Percentiles rank a stretch among this genome's conserved stretches.
Evolutionary conservation across 768 basidiomycete species (phyloP).

Genomic region (Russula olivacea): DNA sequence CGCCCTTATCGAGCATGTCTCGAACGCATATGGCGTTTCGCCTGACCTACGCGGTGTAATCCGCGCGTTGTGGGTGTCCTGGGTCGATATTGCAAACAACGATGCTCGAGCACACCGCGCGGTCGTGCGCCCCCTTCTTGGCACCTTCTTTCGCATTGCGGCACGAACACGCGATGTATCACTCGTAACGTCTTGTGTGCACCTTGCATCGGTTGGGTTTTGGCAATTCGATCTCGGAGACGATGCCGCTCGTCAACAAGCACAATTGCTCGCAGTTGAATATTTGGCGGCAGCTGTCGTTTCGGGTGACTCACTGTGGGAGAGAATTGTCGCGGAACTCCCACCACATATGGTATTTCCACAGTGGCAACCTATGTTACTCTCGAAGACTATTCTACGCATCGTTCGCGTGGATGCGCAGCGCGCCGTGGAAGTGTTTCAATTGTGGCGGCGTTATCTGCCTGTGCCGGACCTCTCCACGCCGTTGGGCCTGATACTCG

Average conservation of each 20-base stretch:
- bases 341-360: constrained; percentile 21
- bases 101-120: constrained; percentile 16
- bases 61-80: constrained; percentile 38
- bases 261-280: constrained; percentile 34
- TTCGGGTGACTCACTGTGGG: constrained; percentile 21
- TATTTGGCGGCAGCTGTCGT: constrained; percentile 28
- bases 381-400: constrained; percentile 14
- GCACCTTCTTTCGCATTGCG: constrained; percentile 44
- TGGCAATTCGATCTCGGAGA: constrained; percentile 24
- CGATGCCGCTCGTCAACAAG: constrained; percentile 27
- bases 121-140: constrained; percentile 34
- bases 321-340: constrained; percentile 20
- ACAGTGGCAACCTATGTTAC: constrained; percentile 23
- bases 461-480: constrained; percentile 17
- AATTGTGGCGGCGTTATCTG: constrained; percentile 19
- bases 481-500: constrained; percentile 11
- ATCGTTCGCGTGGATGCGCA: constrained; percentile 19
- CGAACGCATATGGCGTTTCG: neutral
- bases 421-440: constrained; percentile 14
- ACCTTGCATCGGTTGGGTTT: constrained; percentile 24
- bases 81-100: constrained; percentile 30
- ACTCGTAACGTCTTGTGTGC: constrained; percentile 20
- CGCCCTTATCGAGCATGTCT: constrained; percentile 18
- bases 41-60: constrained; percentile 8
- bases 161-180: constrained; percentile 31